Percentiles rank a stretch among this genome's conserved stretches.
These are phyloP conservation scores for Saitozyma sp. DNA, from an alignment of 768 basidiomycete genomes.

Conservation along the genomic window DNA sequence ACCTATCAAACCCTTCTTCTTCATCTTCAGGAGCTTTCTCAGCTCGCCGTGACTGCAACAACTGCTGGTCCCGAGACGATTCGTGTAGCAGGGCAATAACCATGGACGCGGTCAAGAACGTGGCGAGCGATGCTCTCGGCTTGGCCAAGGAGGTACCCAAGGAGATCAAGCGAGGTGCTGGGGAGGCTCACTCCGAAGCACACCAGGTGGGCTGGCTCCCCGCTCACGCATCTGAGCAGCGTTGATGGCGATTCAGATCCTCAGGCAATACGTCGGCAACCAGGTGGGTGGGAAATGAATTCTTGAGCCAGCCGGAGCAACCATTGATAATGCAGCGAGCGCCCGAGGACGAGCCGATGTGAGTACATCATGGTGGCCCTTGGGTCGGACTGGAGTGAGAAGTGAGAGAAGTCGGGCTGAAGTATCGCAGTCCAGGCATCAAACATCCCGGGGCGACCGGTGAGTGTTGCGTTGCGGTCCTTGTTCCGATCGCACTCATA, in stretches of 20 bases:
- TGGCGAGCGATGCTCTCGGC: no score
- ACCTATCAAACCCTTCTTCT: no score
- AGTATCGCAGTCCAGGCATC: slow-evolving; percentile 51
- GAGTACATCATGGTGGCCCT: slow-evolving; percentile 58
- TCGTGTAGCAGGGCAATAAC: no score
- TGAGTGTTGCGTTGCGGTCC: not conserved
- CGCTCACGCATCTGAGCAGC: not conserved
- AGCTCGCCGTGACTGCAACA: no score
- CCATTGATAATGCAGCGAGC: not conserved
- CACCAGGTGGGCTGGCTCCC: slow-evolving; percentile 62
- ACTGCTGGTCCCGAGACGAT: no score
- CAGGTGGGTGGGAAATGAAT: slow-evolving; percentile 51
- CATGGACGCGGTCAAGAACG: no score
- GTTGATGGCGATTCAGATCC: slow-evolving; percentile 13
- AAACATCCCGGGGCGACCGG: slow-evolving; percentile 48
- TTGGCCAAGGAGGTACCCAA: no score
- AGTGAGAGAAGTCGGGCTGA: slow-evolving; percentile 53
- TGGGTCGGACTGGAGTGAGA: not conserved
- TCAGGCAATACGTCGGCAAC: slow-evolving; percentile 22
- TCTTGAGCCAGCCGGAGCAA: not conserved
- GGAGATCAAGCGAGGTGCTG: slow-evolving; percentile 22
- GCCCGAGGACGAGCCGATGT: slow-evolving; percentile 81
- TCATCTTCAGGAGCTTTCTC: no score
- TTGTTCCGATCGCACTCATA: not conserved
- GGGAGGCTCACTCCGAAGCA: slow-evolving; percentile 83